Percentiles rank a stretch among this genome's conserved stretches.
Evolutionary conservation across 805 yeast genomes (phyloP).

Genomic region (Barnettozyma sp.): DNA sequence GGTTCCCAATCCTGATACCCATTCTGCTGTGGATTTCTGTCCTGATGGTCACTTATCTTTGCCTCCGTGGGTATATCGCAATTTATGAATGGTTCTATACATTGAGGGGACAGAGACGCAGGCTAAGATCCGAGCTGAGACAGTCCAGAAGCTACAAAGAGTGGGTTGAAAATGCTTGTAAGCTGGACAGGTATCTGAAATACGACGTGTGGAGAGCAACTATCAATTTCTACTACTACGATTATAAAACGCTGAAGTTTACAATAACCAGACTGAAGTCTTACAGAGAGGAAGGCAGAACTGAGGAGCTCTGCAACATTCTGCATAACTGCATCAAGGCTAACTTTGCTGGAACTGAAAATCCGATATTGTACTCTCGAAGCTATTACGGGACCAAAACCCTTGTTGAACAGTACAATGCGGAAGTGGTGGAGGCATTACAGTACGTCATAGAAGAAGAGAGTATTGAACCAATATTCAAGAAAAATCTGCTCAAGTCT

Average conservation of each 20-base stretch:
- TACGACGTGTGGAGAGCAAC: conserved; percentile 58
- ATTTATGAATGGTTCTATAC: conserved; percentile 52
- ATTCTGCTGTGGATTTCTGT: conserved; percentile 48
- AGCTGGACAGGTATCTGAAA: conserved; percentile 49
- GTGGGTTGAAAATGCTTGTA: conserved; percentile 54
- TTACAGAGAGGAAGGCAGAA: conserved; percentile 18
- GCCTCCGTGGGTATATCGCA: conserved; percentile 54
- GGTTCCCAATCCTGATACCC: conserved; percentile 59
- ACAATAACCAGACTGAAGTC: conserved; percentile 37
- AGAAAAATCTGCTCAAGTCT: conserved; percentile 47
- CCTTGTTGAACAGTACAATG: conserved; percentile 47
- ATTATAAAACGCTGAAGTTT: conserved; percentile 49
- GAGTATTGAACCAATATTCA: conserved; percentile 33
- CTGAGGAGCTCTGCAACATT: conserved; percentile 44
- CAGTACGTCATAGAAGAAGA: conserved; percentile 35
- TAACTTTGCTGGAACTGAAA: conserved; percentile 76
- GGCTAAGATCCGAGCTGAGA: conserved; percentile 43
- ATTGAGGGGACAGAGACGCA: conserved; percentile 53
- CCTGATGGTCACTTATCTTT: conserved; percentile 42
- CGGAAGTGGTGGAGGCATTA: conserved; percentile 44
- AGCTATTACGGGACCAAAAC: conserved; percentile 69
- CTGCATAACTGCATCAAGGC: conserved; percentile 62
- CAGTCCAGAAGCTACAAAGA: conserved; percentile 46
- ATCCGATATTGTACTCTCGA: conserved; percentile 63
- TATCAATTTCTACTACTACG: conserved; percentile 60